phyloP scores from a whole-genome alignment of 345 rosid genomes.

The Microcos paniculata region DNA sequence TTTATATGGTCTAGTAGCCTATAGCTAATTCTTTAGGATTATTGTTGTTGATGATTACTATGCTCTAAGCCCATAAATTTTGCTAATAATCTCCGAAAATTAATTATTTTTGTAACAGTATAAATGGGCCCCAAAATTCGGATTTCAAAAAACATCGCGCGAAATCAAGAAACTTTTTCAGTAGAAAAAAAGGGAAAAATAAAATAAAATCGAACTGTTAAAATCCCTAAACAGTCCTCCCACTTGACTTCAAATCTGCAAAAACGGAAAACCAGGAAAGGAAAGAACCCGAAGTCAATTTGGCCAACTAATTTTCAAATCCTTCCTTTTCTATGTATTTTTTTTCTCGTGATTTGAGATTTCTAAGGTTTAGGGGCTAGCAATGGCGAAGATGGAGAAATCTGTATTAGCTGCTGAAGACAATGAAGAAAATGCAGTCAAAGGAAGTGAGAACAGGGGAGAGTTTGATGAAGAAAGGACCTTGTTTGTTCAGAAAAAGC shows the following conservation, averaged over 20 bases:
- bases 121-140: too few species aligned
- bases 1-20: too few species aligned
- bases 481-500: neutral
- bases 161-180: too few species aligned
- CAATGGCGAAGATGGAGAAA: slow-evolving; percentile 11
- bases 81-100: too few species aligned
- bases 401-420: neutral
- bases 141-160: too few species aligned
- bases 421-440: neutral
- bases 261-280: neutral
- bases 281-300: neutral
- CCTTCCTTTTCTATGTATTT: neutral
- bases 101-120: too few species aligned
- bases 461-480: neutral
- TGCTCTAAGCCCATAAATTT: too few species aligned
- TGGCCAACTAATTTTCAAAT: neutral
- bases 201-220: too few species aligned
- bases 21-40: too few species aligned
- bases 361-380: neutral
- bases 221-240: too few species aligned
- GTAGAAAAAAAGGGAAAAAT: too few species aligned
- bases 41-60: too few species aligned
- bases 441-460: neutral
- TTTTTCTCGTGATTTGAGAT: neutral
- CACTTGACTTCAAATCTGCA: neutral